A percentile compares a stretch with the other conserved stretches of the same genome.
Conservation (phyloP, 352 stramenopile genomes). For the Pythium rhizo-oryzae region DNA sequence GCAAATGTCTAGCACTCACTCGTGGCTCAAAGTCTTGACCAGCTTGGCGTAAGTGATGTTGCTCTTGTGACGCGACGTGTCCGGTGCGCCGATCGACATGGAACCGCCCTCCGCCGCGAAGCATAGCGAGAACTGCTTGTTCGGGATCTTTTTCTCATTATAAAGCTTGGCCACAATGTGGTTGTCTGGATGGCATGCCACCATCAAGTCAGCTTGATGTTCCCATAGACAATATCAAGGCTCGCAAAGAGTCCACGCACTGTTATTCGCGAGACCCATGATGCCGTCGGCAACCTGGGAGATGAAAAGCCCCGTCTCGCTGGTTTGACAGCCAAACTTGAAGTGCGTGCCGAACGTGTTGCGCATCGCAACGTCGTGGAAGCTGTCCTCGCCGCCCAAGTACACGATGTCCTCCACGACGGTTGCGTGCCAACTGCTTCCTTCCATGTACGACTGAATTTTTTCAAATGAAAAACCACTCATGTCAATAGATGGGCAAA, state of each 20-base stretch:
- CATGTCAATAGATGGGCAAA: too few relatives aligned
- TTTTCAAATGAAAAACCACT: too few relatives aligned
- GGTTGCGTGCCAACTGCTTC: slow-evolving; percentile 80
- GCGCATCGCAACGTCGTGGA: slow-evolving; percentile 48
- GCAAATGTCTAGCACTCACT: slow-evolving; percentile 24
- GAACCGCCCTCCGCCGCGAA: slow-evolving; percentile 69
- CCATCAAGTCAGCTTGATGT: background rate
- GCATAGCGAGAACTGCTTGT: slow-evolving; percentile 80
- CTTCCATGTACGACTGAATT: slow-evolving; percentile 88
- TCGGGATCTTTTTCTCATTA: slow-evolving; percentile 78
- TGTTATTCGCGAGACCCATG: slow-evolving; percentile 79
- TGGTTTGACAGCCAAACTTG: slow-evolving; percentile 80
- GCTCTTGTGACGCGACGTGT: slow-evolving; percentile 52
- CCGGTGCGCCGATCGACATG: slow-evolving; percentile 65
- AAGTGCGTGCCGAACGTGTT: slow-evolving; percentile 74
- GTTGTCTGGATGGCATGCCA: slow-evolving; percentile 34
- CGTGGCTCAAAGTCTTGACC: slow-evolving; percentile 30
- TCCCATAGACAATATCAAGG: background rate
- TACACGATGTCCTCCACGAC: slow-evolving; percentile 85
- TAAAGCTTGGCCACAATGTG: slow-evolving; percentile 79
- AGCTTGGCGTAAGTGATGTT: slow-evolving; percentile 65
- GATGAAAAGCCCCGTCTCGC: slow-evolving; percentile 79
- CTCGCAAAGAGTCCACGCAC: slow-evolving; percentile 17
- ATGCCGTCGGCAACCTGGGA: slow-evolving; percentile 84
- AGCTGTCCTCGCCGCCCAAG: slow-evolving; percentile 62